phyloP scores from a whole-genome alignment of 2,329 filamentous ascomycete genomes.

The Blastomyces percursus region DNA sequence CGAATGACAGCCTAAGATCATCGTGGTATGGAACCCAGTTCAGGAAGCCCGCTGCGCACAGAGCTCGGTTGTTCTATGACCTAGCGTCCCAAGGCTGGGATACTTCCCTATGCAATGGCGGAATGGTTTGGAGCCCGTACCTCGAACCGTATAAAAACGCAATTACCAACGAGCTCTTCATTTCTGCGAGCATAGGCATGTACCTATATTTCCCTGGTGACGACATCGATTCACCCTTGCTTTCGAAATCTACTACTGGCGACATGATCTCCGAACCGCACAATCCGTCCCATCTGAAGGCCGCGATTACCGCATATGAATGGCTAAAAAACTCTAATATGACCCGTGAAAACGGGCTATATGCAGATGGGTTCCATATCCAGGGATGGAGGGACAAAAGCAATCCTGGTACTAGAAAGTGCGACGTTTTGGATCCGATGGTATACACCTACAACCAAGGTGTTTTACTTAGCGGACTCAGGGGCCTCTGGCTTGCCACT shows the following conservation, averaged over 20 bases:
- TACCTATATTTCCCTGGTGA: conserved; percentile 83
- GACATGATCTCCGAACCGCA: conserved; percentile 31
- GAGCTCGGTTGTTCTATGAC: conserved; percentile 76
- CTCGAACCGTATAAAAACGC: conserved; percentile 85
- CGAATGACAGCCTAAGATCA: conserved; percentile 16
- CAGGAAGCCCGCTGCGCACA: conserved; percentile 65
- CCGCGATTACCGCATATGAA: conserved; percentile 64
- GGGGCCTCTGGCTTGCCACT: conserved; percentile 69
- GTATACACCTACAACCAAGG: conserved; percentile 96
- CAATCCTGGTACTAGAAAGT: conserved; percentile 56
- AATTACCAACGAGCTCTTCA: conserved; percentile 86
- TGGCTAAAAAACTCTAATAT: conserved; percentile 76
- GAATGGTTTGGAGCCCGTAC: conserved; percentile 82
- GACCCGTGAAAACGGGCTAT: conserved; percentile 61
- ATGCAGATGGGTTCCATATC: conserved; percentile 83
- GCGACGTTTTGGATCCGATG: conserved; percentile 74
- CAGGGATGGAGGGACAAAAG: conserved; percentile 47
- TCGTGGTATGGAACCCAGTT: conserved; percentile 69
- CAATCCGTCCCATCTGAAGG: conserved; percentile 57
- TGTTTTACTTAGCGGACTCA: conserved; percentile 69
- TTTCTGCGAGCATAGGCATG: conserved; percentile 77
- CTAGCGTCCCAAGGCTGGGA: conserved; percentile 73
- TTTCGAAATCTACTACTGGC: conserved; percentile 16
- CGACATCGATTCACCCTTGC: conserved; percentile 53
- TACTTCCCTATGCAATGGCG: conserved; percentile 65